phyloP scores from a whole-genome alignment of 2,329 filamentous ascomycete genomes.

The Paecilomyces niveus region DNA sequence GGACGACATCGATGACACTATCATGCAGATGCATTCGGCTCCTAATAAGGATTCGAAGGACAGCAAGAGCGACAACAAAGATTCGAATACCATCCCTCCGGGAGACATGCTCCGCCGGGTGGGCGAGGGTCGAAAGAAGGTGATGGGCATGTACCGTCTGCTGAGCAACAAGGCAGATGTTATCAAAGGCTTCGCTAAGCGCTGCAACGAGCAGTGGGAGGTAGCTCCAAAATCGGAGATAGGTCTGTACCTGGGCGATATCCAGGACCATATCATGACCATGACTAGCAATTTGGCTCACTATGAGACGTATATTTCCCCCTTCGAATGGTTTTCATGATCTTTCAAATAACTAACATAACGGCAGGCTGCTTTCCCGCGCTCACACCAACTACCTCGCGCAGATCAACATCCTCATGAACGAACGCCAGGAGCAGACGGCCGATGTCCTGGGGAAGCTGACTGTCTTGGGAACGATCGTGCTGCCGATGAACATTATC shows the following conservation, averaged over 20 bases:
- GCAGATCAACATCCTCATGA: conserved; percentile 98
- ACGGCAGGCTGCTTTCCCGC: conserved; percentile 68
- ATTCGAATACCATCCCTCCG: conserved; percentile 42
- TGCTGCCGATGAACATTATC: conserved; percentile 97
- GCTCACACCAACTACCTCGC: conserved; percentile 97
- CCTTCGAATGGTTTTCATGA: neutral
- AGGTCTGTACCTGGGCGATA: conserved; percentile 94
- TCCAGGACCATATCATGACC: conserved; percentile 97
- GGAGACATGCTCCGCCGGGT: conserved; percentile 87
- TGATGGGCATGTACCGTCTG: conserved; percentile 90
- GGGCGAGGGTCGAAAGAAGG: conserved; percentile 90
- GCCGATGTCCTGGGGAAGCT: conserved; percentile 91
- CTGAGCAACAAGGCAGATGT: conserved; percentile 97
- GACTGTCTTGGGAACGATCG: conserved; percentile 92
- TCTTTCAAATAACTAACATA: neutral
- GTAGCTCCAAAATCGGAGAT: conserved; percentile 93
- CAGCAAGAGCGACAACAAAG: conserved; percentile 23
- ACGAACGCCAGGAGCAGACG: conserved; percentile 92
- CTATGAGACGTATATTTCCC: conserved; percentile 74
- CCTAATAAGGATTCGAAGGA: conserved; percentile 34
- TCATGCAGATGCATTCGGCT: conserved; percentile 69
- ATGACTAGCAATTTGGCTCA: conserved; percentile 96
- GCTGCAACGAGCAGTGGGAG: conserved; percentile 97
- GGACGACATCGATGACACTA: conserved; percentile 90
- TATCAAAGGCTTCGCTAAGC: conserved; percentile 97